A percentile compares a stretch with the other conserved stretches of the same genome.
Conservation (phyloP, 805 yeast species). For the Candida lessepsii region DNA sequence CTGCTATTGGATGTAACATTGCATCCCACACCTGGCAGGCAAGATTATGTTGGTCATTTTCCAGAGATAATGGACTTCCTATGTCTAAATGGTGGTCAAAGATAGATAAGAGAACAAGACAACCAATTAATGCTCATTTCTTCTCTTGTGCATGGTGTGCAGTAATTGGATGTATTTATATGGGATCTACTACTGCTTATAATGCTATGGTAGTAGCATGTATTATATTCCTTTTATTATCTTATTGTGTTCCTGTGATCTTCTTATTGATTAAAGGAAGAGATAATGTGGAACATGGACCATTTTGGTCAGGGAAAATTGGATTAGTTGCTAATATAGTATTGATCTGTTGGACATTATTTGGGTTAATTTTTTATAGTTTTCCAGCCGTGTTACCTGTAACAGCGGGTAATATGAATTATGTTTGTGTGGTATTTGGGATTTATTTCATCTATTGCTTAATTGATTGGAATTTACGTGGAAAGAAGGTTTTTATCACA, state of each 20-base stretch:
- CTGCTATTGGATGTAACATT: slow-evolving; percentile 59
- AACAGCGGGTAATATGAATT: slow-evolving; percentile 61
- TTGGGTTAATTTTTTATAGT: slow-evolving; percentile 59
- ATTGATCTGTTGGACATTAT: slow-evolving; percentile 54
- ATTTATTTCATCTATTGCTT: slow-evolving; percentile 42
- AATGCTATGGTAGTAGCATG: slow-evolving; percentile 63
- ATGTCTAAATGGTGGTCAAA: slow-evolving; percentile 51
- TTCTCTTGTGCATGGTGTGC: slow-evolving; percentile 54
- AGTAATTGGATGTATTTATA: slow-evolving; percentile 57
- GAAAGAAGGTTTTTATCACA: slow-evolving; percentile 22
- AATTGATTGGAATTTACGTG: slow-evolving; percentile 48
- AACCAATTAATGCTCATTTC: slow-evolving; percentile 61
- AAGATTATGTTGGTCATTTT: slow-evolving; percentile 64
- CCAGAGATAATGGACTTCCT: slow-evolving; percentile 64
- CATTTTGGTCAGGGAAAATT: slow-evolving; percentile 61
- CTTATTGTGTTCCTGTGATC: slow-evolving; percentile 55
- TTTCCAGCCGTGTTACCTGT: slow-evolving; percentile 68
- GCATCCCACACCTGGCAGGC: slow-evolving; percentile 70
- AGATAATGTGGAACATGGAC: slow-evolving; percentile 56
- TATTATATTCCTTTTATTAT: slow-evolving; percentile 54
- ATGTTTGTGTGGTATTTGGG: slow-evolving; percentile 51
- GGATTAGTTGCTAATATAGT: slow-evolving; percentile 54
- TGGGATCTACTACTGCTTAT: slow-evolving; percentile 68
- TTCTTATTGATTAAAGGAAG: slow-evolving; percentile 51
- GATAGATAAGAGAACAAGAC: slow-evolving; percentile 46